Conservation (phyloP, 1,284 basidiomycete genomes). For the Papiliotrema nemorosa region DNA sequence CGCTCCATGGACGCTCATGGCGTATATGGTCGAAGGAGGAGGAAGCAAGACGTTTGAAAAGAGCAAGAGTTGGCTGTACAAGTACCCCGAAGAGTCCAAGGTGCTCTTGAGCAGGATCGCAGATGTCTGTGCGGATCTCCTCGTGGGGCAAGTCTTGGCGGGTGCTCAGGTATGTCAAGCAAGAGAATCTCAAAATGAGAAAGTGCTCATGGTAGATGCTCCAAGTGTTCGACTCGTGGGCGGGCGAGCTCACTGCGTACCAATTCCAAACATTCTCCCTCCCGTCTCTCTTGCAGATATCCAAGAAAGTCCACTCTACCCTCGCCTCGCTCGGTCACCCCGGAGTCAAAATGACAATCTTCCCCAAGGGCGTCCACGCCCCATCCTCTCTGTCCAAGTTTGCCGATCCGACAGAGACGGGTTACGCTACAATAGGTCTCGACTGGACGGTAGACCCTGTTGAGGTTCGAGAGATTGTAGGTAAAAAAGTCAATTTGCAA, state of each 20-base stretch:
- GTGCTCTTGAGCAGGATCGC: conserved; percentile 72
- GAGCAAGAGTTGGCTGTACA: conserved; percentile 87
- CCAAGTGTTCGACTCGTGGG: conserved; percentile 95
- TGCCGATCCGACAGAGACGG: conserved; percentile 52
- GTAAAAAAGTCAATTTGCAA: conserved; percentile 70
- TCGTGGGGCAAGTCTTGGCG: conserved; percentile 85
- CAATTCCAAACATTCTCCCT: conserved; percentile 67
- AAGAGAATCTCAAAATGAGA: background rate
- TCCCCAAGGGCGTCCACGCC: conserved; percentile 87
- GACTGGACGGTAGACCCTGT: conserved; percentile 81
- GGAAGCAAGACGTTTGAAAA: conserved; percentile 82
- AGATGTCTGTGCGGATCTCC: conserved; percentile 75
- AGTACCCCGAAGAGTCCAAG: conserved; percentile 76
- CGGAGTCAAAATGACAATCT: conserved; percentile 75
- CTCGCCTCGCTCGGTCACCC: conserved; percentile 60
- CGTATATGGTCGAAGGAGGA: conserved; percentile 95
- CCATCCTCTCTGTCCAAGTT: conserved; percentile 31
- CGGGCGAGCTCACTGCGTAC: conserved; percentile 79
- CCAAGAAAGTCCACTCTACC: conserved; percentile 58
- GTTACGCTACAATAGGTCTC: conserved; percentile 81
- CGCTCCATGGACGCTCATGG: conserved; percentile 93
- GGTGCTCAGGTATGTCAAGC: conserved; percentile 73
- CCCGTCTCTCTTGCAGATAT: conserved; percentile 48
- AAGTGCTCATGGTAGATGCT: conserved; percentile 61
- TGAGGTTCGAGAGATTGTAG: conserved; percentile 62